Evolutionary conservation across 2,329 filamentous ascomycete species (phyloP).

Genomic region (Aschersonia sp.): DNA sequence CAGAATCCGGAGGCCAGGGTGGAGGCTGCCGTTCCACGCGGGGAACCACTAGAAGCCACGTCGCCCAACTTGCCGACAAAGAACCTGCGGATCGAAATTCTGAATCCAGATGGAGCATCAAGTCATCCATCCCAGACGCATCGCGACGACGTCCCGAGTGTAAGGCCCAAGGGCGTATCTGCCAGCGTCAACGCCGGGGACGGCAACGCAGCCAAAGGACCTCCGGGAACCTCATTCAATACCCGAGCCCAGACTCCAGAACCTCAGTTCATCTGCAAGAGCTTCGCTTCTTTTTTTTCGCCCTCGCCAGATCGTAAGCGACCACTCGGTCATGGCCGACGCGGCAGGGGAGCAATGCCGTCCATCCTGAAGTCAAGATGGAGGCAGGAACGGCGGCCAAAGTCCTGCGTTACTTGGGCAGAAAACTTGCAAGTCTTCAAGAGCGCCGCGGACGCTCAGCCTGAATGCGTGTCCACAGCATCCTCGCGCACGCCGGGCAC

Average conservation of each 20-base stretch:
- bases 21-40: not conserved
- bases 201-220: not conserved
- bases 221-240: not conserved
- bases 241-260: constrained; percentile 22
- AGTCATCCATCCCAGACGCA: not conserved
- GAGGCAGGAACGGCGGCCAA: not conserved
- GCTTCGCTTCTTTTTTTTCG: constrained; percentile 37
- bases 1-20: not conserved
- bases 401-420: constrained; percentile 3
- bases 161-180: not conserved
- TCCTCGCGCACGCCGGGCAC: not conserved
- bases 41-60: not conserved
- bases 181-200: not conserved
- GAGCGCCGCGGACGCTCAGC: not conserved
- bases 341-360: constrained; percentile 3
- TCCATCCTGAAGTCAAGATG: constrained; percentile 19
- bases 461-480: not conserved
- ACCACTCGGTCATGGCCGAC: not conserved
- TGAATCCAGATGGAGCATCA: not conserved
- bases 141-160: too few species aligned
- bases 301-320: constrained; percentile 25
- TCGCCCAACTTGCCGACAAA: not conserved
- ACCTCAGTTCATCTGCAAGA: constrained; percentile 31
- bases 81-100: not conserved
- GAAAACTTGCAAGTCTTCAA: not conserved